Conservation (phyloP, 345 rosid genomes). For the Moricandia arvensis region DNA sequence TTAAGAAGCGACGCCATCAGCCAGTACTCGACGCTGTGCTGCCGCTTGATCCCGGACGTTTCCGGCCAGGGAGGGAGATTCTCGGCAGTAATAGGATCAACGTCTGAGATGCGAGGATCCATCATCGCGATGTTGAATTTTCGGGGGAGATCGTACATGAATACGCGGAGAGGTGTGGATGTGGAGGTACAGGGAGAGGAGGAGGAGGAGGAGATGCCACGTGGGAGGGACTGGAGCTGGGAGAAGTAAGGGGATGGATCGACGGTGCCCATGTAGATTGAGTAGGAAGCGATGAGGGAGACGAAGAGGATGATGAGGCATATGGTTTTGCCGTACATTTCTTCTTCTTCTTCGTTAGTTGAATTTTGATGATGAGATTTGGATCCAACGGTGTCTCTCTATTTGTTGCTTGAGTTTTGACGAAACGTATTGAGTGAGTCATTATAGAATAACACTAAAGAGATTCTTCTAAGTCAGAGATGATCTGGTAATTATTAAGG, state of each 20-base stretch:
- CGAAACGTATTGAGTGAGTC: background rate
- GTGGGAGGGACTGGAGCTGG: slow-evolving; percentile 39
- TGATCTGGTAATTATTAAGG: background rate
- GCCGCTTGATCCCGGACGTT: slow-evolving; percentile 60
- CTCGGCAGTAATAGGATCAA: slow-evolving; percentile 52
- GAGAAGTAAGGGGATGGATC: slow-evolving; percentile 57
- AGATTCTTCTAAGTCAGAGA: background rate
- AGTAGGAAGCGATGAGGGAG: slow-evolving; percentile 40
- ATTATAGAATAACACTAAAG: background rate
- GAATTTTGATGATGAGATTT: background rate
- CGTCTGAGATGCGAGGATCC: slow-evolving; percentile 45
- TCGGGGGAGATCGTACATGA: slow-evolving; percentile 93
- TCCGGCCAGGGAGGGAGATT: slow-evolving; percentile 74
- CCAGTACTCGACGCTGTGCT: slow-evolving; percentile 96
- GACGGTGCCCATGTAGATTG: slow-evolving; percentile 38
- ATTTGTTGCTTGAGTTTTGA: background rate
- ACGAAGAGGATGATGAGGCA: slow-evolving; percentile 38
- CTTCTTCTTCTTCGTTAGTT: slow-evolving; percentile 3
- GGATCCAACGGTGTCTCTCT: background rate
- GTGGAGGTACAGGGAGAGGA: slow-evolving; percentile 20
- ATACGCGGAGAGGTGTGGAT: slow-evolving; percentile 54
- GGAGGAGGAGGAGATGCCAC: background rate
- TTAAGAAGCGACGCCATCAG: slow-evolving; percentile 82
- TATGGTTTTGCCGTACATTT: slow-evolving; percentile 40
- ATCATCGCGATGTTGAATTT: slow-evolving; percentile 84